Evolutionary conservation across 352 stramenopile species (phyloP), one percentile per base, ranked within the genome.

Genomic region (Phytophthora capsici): DNA sequence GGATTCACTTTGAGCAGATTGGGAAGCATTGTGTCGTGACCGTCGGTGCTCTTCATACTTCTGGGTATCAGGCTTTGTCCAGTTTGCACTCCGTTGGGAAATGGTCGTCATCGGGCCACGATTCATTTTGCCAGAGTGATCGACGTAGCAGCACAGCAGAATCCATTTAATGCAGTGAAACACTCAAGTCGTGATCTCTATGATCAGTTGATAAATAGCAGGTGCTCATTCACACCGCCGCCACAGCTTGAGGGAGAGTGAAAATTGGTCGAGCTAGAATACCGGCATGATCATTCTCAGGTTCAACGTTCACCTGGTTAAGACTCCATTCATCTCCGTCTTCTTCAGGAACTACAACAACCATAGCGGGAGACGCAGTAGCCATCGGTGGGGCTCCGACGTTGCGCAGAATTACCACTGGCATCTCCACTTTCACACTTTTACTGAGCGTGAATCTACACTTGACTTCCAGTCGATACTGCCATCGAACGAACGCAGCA

Each of bases 401-500:
- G 16, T 73, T 50, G 48, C 68, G 68, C 2, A 75, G 32, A 30
- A 78, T 61, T 3, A 64, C 57, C 25, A 78, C 63, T 13, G 70
- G 70, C 48, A 78, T 55, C 51, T 78, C 63, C 43, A 78, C 66
- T 12, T 70, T 73, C 9, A 78, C 66, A 44, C 70, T 78, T 36
- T 71, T 73, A 53, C 70, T 75, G 7, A 78, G 46, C 16, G 60
- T n/a, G 38, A 75, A 75, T 23, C 58, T 62, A 28, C 70, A 78
- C 58, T 75, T 75, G 53, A 78, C 62, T 17, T 64, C 57, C 26
- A 78, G 41, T 25, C 66, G 65, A 50, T 78, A 78, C 30, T 69
- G 55, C 66, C 70, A 75, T 34, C 66, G 58, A 36, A 78, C 48
- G 26, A 64, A 75, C 13, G 66, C 57, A 14, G 53, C 66, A n/a